phyloP scores from a whole-genome alignment of 768 basidiomycete species.

The Macrocybe gigantea region DNA sequence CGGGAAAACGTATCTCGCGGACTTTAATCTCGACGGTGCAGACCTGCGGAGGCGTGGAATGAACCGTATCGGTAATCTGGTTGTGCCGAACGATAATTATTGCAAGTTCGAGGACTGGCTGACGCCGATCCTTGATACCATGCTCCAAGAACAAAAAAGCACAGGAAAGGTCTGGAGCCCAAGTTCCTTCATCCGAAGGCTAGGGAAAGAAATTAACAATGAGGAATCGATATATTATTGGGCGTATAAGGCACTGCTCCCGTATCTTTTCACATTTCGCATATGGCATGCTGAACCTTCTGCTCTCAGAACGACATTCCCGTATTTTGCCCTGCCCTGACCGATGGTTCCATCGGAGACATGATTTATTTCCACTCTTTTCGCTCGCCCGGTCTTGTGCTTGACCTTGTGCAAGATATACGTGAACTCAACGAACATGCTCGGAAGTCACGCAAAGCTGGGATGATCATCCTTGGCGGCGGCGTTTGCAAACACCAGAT shows the following conservation, averaged over 20 bases:
- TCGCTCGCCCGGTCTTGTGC: conserved; percentile 70
- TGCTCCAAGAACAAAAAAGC: conserved; percentile 84
- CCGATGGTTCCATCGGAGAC: conserved; percentile 96
- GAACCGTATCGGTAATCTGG: conserved; percentile 94
- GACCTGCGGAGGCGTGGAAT: conserved; percentile 83
- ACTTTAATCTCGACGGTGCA: conserved; percentile 89
- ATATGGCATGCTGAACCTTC: not conserved
- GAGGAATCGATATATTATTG: conserved; percentile 99
- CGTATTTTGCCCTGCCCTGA: conserved; percentile 96
- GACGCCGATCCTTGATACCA: conserved; percentile 84
- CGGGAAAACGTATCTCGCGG: conserved; percentile 92
- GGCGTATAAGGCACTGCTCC: conserved; percentile 83
- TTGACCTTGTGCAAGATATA: conserved; percentile 96
- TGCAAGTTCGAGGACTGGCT: conserved; percentile 99
- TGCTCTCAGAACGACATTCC: conserved; percentile 87
- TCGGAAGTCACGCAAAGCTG: conserved; percentile 84
- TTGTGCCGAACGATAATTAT: conserved; percentile 98
- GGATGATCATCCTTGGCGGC: conserved; percentile 97
- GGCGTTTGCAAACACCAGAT: conserved; percentile 99
- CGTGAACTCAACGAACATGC: conserved; percentile 86
- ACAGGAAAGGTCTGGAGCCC: conserved; percentile 79
- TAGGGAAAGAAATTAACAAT: conserved; percentile 97
- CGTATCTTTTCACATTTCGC: conserved; percentile 4
- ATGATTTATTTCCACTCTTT: conserved; percentile 99
- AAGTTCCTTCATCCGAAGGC: conserved; percentile 83